Percentiles rank a stretch among this genome's conserved stretches.
Evolutionary conservation across 1,284 basidiomycete genomes (phyloP).

Genomic region (Moniliophthora roreri): DNA sequence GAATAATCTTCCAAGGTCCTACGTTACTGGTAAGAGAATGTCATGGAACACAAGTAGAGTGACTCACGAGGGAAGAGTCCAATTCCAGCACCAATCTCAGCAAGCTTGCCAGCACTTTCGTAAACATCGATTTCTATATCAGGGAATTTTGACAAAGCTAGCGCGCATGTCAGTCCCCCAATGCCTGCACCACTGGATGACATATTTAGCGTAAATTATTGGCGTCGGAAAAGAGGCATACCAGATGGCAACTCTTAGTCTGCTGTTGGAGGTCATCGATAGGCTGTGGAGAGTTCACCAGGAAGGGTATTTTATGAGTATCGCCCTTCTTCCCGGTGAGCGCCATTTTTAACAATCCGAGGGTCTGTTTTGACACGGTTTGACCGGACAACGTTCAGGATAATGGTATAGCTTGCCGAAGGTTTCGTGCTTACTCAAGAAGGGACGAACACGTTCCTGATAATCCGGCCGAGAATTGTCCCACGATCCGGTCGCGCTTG

Average conservation of each 20-base stretch:
- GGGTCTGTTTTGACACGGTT: constrained; percentile 12
- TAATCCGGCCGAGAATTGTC: constrained; percentile 7
- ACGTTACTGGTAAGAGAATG: constrained; percentile 8
- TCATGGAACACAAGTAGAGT: constrained; percentile 14
- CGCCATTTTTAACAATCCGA: constrained; percentile 4
- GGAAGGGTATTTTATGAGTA: neutral
- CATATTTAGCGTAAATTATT: neutral
- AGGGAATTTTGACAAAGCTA: constrained; percentile 34
- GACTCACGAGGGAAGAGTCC: constrained; percentile 48
- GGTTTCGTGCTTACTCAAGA: constrained; percentile 1
- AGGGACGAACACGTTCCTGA: constrained; percentile 4
- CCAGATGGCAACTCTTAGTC: constrained; percentile 20
- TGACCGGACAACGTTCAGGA: constrained; percentile 12
- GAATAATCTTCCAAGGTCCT: constrained; percentile 45
- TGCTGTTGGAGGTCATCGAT: constrained; percentile 7
- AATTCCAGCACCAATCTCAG: constrained; percentile 45
- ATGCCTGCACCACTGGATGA: constrained; percentile 37
- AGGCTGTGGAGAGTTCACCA: neutral
- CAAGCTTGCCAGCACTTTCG: constrained; percentile 35
- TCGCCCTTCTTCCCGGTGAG: neutral
- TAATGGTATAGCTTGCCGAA: neutral
- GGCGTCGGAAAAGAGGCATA: neutral
- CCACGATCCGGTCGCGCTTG: constrained; percentile 18
- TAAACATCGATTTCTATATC: constrained; percentile 43
- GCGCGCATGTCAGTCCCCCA: constrained; percentile 33